These are phyloP conservation scores for Lactifluus rugatus DNA, from an alignment of 768 basidiomycete species.

Conservation along the genomic window DNA sequence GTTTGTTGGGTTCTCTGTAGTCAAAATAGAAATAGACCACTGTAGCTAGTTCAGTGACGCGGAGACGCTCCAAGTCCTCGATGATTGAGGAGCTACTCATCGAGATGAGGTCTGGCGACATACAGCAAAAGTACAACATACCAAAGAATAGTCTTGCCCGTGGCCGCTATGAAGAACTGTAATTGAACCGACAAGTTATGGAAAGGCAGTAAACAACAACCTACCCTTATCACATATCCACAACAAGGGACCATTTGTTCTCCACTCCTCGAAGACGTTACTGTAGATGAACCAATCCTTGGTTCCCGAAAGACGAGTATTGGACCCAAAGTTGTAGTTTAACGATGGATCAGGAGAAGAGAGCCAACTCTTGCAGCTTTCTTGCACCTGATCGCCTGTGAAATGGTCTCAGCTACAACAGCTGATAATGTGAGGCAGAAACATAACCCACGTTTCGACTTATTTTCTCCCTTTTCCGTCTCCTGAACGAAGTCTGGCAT, in stretches of 20 bases:
- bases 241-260: neutral
- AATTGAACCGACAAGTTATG: neutral
- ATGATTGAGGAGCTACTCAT: neutral
- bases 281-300: neutral
- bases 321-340: neutral
- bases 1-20: neutral
- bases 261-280: neutral
- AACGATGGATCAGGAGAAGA: neutral
- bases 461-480: neutral
- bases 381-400: neutral
- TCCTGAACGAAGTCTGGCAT: neutral
- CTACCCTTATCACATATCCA: neutral
- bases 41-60: neutral
- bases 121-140: neutral
- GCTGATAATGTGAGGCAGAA: neutral
- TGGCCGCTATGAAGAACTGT: neutral
- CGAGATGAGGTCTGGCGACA: neutral
- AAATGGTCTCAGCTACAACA: neutral
- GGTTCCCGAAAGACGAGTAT: neutral
- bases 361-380: neutral
- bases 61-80: neutral
- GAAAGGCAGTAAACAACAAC: neutral
- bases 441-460: neutral
- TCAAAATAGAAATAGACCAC: neutral
- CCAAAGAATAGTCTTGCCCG: neutral